Evolutionary conservation across 805 yeast species (phyloP).

Genomic region (Candida palmyrensis): DNA sequence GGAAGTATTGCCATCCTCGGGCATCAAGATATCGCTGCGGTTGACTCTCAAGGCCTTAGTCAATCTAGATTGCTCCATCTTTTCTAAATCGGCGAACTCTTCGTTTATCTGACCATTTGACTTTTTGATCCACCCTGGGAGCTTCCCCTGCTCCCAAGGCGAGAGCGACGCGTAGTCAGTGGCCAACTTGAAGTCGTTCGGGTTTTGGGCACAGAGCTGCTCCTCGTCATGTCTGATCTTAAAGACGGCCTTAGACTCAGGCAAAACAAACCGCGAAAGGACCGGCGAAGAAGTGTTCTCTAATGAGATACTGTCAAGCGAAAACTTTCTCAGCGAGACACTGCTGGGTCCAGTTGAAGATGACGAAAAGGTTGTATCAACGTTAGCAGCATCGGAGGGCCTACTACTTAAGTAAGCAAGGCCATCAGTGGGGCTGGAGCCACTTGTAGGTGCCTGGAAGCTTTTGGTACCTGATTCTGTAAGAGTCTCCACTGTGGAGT

Average conservation of each 20-base stretch:
- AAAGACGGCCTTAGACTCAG: conserved; percentile 35
- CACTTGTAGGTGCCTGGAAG: background rate
- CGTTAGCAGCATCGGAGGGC: background rate
- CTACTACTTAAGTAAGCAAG: no score
- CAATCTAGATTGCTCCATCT: conserved; percentile 63
- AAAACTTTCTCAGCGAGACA: background rate
- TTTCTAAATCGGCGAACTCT: conserved; percentile 62
- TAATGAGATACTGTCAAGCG: background rate
- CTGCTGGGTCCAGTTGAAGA: background rate
- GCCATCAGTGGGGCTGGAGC: no score
- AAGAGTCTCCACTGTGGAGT: conserved; percentile 10
- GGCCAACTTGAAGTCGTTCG: conserved; percentile 8
- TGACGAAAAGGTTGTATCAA: background rate
- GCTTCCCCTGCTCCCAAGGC: conserved; percentile 11
- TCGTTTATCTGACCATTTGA: conserved; percentile 14
- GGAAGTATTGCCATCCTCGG: conserved; percentile 2
- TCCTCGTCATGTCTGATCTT: conserved; percentile 52
- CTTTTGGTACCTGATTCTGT: background rate
- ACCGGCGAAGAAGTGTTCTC: conserved; percentile 18
- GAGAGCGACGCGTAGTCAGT: conserved; percentile 10
- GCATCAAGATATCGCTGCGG: conserved; percentile 1
- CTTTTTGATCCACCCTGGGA: conserved; percentile 53
- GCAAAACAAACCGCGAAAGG: conserved; percentile 51
- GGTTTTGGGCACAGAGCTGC: conserved; percentile 14
- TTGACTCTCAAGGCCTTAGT: conserved; percentile 27